Base-by-base conservation (phyloP, 2,329 filamentous ascomycete species). In the Fusarium anguioides region DNA sequence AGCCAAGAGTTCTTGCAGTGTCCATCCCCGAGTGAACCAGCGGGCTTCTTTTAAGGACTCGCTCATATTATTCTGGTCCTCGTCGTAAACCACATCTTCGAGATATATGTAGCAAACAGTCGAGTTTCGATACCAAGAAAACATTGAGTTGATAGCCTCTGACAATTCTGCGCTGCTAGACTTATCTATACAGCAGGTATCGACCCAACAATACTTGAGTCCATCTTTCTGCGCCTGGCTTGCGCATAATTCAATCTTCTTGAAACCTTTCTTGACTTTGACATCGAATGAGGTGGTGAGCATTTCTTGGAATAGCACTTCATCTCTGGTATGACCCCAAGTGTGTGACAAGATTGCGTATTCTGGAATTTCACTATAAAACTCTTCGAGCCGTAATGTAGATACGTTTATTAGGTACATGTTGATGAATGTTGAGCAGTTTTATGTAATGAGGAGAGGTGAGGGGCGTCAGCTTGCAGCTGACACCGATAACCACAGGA, bases 1-100 rank as follows among this genome's bases (percentile, higher is more conserved):
- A 11, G 75, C 75, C 14, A 77, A 57, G 20, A 77, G 69, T 18
- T 77, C 75, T 26, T 75, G 72, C 0, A 77, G 48, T 4, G 71
- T 73, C 71, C 71, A 72, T 1, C 70, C 67, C 2, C 68, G 49
- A 27, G 46, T 66, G 21, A 73, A 73, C 69, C 71, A 72, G 12
- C 64, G 42, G 5, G 69, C 59, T 14, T 41, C 18, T 12, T 42
- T 27, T 4, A 70, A 53, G 17, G 47, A 40, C 17, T 39, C 27
- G 8, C 45, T 47, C 24, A 54, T 29, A 14, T n/a, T 29, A 44
- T 7, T 47, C 31, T 6, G 15, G 8, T 8, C 5, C 3, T 17
- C 27, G 2, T 21, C 11, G 1, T 39, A 10, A 7, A 39, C 2
- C 8, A 75, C 67, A 21, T 75, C 73, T 26, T 24, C 15, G 5